Evolutionary conservation across 139 green algal genomes (phyloP).

Genomic region (Chlamydomonas applanata): DNA sequence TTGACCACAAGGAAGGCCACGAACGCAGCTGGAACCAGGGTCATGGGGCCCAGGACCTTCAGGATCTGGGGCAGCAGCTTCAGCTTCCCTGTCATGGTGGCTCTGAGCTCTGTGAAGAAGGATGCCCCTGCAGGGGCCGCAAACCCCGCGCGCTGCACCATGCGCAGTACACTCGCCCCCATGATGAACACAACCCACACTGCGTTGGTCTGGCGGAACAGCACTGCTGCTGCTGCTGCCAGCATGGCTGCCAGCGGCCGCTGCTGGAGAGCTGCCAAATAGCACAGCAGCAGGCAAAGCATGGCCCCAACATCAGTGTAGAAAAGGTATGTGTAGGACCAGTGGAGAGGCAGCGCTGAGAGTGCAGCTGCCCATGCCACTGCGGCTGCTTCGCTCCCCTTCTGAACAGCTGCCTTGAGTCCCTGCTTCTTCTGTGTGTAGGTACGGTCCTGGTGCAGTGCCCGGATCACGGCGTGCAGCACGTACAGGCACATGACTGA

Average conservation of each 20-base stretch:
- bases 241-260: constrained; percentile 18
- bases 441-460: constrained; percentile 24
- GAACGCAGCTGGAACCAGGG: constrained; percentile 59
- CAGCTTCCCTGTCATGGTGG: background rate
- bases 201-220: constrained; percentile 89
- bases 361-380: constrained; percentile 37
- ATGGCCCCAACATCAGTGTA: constrained; percentile 90
- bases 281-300: constrained; percentile 58
- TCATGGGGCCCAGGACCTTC: constrained; percentile 38
- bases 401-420: background rate
- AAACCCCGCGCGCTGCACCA: constrained; percentile 5
- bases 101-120: background rate
- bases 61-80: constrained; percentile 25
- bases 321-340: constrained; percentile 88
- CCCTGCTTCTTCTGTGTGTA: background rate
- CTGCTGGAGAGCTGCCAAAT: constrained; percentile 1
- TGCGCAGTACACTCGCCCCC: constrained; percentile 22
- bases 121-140: background rate
- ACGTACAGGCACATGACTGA: constrained; percentile 41
- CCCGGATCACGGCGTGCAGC: constrained; percentile 23
- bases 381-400: constrained; percentile 8
- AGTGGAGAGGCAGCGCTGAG: constrained; percentile 74
- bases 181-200: constrained; percentile 85
- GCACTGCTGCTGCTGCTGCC: constrained; percentile 52
- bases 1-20: constrained; percentile 79